Evolutionary conservation across 116 monocot species (phyloP), one percentile per base, ranked within the genome.

Genomic region (Cymodocea nodosa): DNA sequence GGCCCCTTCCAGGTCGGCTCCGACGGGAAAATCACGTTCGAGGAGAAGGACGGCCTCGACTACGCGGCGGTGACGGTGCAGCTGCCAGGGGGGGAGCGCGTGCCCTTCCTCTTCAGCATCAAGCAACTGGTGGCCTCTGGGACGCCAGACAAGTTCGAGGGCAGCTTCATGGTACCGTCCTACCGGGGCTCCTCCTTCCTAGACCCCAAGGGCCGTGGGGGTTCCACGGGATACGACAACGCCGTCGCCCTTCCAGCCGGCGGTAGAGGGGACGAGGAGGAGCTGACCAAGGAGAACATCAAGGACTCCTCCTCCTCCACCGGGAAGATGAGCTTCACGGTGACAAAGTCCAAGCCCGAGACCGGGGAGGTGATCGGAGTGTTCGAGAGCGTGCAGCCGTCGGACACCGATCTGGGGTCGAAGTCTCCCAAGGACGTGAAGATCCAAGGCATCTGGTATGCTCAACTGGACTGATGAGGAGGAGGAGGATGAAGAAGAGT

Each of bases 31-130:
- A 65, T 97, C 70, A 85, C 81, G 74, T 91, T 97, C 63, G 85
- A 78, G 78, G 97, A 97, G 85, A 97, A 97, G 79, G 97, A 97
- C 68, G 97, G 91, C 23, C 84, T 97, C 62, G 97, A 97, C 85
- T 97, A 97, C 64, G 97, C 97, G 0, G 91, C 97, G 1, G 97
- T 97, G n/a, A 97, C 91, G 15, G 97, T 91, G 9, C 97, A 97
- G 74, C 83, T 97, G 22, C 97, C 97, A 2, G 97, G 97, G 24
- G 97, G 97, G 2, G 97, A 97, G 69, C 79, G 91, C 30, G 97
- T 97, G 39, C 91, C 97, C 0, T 97, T 97, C 84, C 78, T 97
- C 51, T 97, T 91, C 78, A 91, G 88, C 14, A 23, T 97, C 73
- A 97, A 97, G 77, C 80, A 97, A 69, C 73, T 97, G 13, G 88